Base-by-base conservation (phyloP, 192 early-diverging fungal genomes). In the Coemansia sp. region DNA sequence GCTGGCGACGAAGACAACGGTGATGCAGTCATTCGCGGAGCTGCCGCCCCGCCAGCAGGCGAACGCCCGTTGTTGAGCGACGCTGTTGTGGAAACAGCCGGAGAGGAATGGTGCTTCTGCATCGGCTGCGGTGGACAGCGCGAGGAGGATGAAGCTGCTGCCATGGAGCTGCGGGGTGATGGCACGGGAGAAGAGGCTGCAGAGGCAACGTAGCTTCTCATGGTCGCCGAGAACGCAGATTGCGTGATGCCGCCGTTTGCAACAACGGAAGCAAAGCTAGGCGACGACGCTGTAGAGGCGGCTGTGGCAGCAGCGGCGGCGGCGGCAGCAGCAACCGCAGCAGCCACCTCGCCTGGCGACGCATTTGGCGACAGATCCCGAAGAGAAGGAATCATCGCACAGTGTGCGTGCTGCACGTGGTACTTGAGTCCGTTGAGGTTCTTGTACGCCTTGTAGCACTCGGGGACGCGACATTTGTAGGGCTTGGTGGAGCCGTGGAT, bases 371-470 rank as follows among this genome's bases (percentile, higher is more conserved):
- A 65, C 59, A 81, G 63, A 33, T 81, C 69, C 55, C 61, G 56
- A 20, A 81, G 66, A 22, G 78, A 81, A 10, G 78, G 78, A 23
- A 81, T 81, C 78, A 81, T 75, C 38, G 84, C 76, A 49, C 79
- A 85, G 79, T 96, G 95, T 17, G 91, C 88, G 74, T 96, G 95
- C 69, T 95, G 91, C 53, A 93, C 85, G 68, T 97, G 95, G 80
- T 97, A 97, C 81, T 96, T 96, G 63, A 96, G 85, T 11, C 95
- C 95, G 66, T 96, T 96, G 59, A 95, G 79, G 75, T 97, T 97
- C 87, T 97, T 97, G 88, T 97, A 97, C 48, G 90, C 84, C 74
- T 96, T 96, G 66, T 90, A 91, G 83, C 95, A 97, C 43, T 90
- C 87, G 22, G 85, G 78, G 59, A 91, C 87, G 10, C 88, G 85